These are phyloP conservation scores for Beta macrorhiza DNA, from an alignment of 179 eudicot species.

Conservation along the genomic window DNA sequence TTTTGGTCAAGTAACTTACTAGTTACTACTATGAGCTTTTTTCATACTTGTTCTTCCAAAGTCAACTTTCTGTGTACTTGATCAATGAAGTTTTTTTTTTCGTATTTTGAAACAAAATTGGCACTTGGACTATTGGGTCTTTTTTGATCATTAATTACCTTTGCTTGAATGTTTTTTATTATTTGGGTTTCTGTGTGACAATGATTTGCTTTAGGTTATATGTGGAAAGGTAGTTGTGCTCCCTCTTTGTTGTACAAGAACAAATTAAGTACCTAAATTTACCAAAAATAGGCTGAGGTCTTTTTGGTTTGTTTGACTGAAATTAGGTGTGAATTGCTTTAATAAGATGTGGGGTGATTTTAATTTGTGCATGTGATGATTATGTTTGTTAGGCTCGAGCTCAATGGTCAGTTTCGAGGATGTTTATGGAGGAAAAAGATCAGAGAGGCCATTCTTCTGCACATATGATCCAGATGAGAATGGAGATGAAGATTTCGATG, in stretches of 20 bases:
- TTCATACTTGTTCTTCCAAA: conserved; percentile 1
- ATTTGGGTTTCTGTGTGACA: background rate
- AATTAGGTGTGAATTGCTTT: background rate
- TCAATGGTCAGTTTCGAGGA: conserved; percentile 79
- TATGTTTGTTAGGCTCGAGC: conserved; percentile 51
- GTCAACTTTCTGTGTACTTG: conserved; percentile 16
- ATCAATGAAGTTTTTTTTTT: background rate
- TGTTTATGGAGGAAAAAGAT: conserved; percentile 44
- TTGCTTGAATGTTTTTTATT: background rate
- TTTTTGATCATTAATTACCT: conserved; percentile 6
- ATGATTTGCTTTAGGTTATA: conserved; percentile 16
- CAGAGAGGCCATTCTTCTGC: conserved; percentile 50
- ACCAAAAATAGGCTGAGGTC: conserved; percentile 5
- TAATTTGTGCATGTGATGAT: background rate
- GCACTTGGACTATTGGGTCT: background rate
- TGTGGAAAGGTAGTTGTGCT: conserved; percentile 25
- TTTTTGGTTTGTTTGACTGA: conserved; percentile 4
- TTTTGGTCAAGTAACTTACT: background rate
- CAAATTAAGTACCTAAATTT: conserved; percentile 15
- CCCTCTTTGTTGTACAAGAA: conserved; percentile 12
- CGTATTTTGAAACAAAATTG: background rate
- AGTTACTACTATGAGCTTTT: background rate
- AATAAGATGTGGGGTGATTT: background rate
- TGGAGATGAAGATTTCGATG: conserved; percentile 62
- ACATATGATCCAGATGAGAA: conserved; percentile 60